These are phyloP conservation scores for Erythrobasidium hasegawianum DNA, from an alignment of 1,284 basidiomycete genomes.

Conservation along the genomic window DNA sequence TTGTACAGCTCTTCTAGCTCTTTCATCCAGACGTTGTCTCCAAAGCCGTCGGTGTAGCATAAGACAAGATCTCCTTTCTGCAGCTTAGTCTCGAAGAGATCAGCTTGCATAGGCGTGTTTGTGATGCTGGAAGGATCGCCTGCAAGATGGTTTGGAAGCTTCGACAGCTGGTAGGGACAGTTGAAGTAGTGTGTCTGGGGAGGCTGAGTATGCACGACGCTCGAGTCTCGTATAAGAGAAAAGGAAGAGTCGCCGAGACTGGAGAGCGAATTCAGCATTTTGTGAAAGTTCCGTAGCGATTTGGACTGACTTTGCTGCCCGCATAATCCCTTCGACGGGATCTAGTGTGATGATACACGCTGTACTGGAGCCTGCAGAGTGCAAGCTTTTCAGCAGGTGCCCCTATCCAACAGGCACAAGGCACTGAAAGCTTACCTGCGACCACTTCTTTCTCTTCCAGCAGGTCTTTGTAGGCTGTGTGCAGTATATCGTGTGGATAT, in stretches of 20 bases:
- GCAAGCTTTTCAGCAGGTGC: background rate
- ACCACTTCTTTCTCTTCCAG: slow-evolving; percentile 64
- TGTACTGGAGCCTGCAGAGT: slow-evolving; percentile 69
- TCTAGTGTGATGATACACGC: slow-evolving; percentile 76
- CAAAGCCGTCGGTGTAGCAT: slow-evolving; percentile 72
- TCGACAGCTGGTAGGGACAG: slow-evolving; percentile 48
- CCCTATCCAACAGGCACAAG: background rate
- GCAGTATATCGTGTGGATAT: slow-evolving; percentile 62
- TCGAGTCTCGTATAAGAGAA: slow-evolving; percentile 66
- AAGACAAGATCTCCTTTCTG: slow-evolving; percentile 50
- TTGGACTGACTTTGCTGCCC: slow-evolving; percentile 83
- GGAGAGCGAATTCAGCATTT: too few relatives aligned
- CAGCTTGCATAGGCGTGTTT: slow-evolving; percentile 66
- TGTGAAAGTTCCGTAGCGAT: too few relatives aligned
- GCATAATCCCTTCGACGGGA: slow-evolving; percentile 65
- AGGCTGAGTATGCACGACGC: slow-evolving; percentile 61
- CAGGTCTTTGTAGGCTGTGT: slow-evolving; percentile 68
- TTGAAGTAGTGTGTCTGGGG: slow-evolving; percentile 78
- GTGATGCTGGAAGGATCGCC: slow-evolving; percentile 60
- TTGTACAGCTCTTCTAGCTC: slow-evolving; percentile 65
- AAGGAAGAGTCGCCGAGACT: slow-evolving; percentile 84
- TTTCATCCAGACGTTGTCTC: slow-evolving; percentile 75
- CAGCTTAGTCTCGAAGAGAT: slow-evolving; percentile 61
- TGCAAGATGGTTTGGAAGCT: slow-evolving; percentile 57
- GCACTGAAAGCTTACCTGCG: slow-evolving; percentile 57